These are phyloP conservation scores for Berberis vulgaris DNA, from an alignment of 164 flowering plant species.

Conservation along the genomic window DNA sequence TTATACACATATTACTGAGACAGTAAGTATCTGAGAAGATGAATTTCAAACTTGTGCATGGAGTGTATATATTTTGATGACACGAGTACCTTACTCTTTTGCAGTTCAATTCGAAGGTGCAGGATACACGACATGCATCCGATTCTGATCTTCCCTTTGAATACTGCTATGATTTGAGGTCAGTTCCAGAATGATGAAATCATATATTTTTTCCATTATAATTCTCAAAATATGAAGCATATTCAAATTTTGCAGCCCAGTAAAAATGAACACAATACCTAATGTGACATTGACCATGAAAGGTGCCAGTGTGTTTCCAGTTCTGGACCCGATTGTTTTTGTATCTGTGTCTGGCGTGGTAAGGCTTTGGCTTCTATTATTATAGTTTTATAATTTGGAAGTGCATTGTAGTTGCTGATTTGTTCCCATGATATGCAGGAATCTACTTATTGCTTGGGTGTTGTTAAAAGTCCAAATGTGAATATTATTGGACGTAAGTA, in stretches of 20 bases:
- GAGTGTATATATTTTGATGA: not conserved
- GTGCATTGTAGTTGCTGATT: not conserved
- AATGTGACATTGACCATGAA: slow-evolving; percentile 21
- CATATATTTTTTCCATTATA: not conserved
- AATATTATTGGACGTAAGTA: slow-evolving; percentile 89
- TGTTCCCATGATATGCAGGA: slow-evolving; percentile 24
- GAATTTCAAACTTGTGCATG: not conserved
- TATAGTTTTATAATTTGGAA: not conserved
- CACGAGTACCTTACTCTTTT: slow-evolving; percentile 9
- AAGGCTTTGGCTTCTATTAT: not conserved
- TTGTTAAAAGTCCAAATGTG: slow-evolving; percentile 54
- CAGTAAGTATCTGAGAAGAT: slow-evolving; percentile 41
- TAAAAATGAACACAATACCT: not conserved
- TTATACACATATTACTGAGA: slow-evolving; percentile 46
- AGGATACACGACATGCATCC: slow-evolving; percentile 23
- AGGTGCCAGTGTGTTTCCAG: slow-evolving; percentile 24
- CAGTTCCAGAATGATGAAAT: not conserved
- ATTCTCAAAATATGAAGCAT: not conserved
- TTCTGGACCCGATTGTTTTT: slow-evolving; percentile 16
- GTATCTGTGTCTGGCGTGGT: slow-evolving; percentile 32
- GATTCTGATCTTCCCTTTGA: slow-evolving; percentile 48
- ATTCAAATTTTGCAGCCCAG: not conserved
- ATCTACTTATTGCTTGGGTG: slow-evolving; percentile 48
- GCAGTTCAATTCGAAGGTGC: slow-evolving; percentile 56
- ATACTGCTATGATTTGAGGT: slow-evolving; percentile 68